Evolutionary conservation across 805 yeast species (phyloP), one percentile per base, ranked within the genome.

Genomic region (Millerozyma acaciae): DNA sequence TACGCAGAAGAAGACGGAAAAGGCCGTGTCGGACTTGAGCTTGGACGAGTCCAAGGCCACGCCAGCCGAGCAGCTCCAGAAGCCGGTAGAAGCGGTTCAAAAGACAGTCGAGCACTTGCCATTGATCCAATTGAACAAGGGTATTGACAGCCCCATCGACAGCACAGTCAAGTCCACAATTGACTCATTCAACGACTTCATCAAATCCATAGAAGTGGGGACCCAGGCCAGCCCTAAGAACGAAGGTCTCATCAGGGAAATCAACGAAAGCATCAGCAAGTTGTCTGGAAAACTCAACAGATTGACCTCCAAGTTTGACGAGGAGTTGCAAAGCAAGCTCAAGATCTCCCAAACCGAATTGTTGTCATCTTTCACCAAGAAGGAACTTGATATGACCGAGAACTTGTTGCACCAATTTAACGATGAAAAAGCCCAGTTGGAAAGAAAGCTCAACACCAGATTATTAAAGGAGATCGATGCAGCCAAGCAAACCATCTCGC

Each of bases 401-500:
- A 68, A 72, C 35, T 76, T 83, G 55, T 65, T 77, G 47, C 57
- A 67, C 26, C 80, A 83, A 45, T 80, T 82, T 50, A 75, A 75
- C 38, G 53, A 57, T n/a, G 83, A 80, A 47, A 79, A 83, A 50
- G 50, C 66, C 30, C 72, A 71, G 36, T 67, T 86, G 45, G 80
- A 80, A 43, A 54, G 63, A 29, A 77, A 78, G 45, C 80, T 80
- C 53, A 66, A 75, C 39, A 58, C 65, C 28, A 73, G 78, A 43
- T 65, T 90, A 44, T 53, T 59, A 14, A 60, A 66, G 12, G 96
- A 88, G 57, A 67, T 88, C 34, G 75, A 75, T 43, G 78, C 84
- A 22, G 73, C 87, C 37, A 76, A 75, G 52, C 67, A 76, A 45
- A 75, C 79, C 8, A 69, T 89, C 32, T 60, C 77, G 27, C 70